Evolutionary conservation across 1,139 yeast genomes (phyloP).

Genomic region (Zygoascus sp.): DNA sequence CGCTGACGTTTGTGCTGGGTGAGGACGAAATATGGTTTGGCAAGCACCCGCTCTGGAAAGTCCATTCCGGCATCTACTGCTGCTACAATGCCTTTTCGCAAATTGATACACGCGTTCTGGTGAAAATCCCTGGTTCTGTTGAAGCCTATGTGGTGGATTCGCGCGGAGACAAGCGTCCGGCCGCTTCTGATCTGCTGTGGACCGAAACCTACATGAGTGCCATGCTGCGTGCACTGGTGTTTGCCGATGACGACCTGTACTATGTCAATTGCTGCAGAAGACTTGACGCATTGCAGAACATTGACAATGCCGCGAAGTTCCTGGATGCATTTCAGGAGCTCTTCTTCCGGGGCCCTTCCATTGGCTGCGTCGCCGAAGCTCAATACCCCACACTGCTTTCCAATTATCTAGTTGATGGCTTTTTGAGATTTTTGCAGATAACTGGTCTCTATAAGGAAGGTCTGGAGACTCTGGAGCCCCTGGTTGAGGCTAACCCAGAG

Average conservation of each 20-base stretch:
- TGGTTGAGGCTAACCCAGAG: conserved; percentile 44
- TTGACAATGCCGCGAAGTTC: conserved; percentile 45
- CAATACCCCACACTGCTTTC: conserved; percentile 65
- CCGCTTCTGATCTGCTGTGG: conserved; percentile 48
- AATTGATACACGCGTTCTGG: conserved; percentile 67
- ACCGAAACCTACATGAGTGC: conserved; percentile 74
- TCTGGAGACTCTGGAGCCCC: conserved; percentile 45
- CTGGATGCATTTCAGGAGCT: conserved; percentile 57
- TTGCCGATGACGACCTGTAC: conserved; percentile 63
- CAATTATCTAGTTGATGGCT: conserved; percentile 74
- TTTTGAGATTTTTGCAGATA: conserved; percentile 57
- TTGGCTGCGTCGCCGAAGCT: conserved; percentile 59
- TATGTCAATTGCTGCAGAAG: conserved; percentile 58
- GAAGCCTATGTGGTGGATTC: conserved; percentile 65
- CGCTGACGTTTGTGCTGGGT: conserved; percentile 58
- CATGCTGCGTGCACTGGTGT: conserved; percentile 65
- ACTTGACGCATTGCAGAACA: conserved; percentile 53
- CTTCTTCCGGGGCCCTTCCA: conserved; percentile 59
- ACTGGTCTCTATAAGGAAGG: conserved; percentile 64
- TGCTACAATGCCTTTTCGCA: conserved; percentile 65
- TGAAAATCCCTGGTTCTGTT: conserved; percentile 69
- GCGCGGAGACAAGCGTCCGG: conserved; percentile 43
- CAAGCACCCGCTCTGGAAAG: conserved; percentile 70
- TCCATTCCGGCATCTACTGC: conserved; percentile 65
- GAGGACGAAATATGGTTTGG: conserved; percentile 66